phyloP scores from a whole-genome alignment of 2,329 filamentous ascomycete genomes.

The Arachnomyces sp. region DNA sequence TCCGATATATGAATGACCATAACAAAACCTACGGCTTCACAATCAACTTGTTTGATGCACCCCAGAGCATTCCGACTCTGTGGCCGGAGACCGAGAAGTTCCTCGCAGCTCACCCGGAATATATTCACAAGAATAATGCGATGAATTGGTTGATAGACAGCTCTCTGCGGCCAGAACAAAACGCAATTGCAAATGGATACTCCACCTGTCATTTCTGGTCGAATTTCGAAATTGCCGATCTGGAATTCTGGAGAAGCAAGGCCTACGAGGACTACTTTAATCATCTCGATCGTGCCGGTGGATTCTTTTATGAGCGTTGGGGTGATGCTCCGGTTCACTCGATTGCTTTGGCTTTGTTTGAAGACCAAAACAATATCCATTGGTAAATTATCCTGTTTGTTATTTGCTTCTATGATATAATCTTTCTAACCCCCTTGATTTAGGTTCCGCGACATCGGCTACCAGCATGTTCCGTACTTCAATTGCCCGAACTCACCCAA shows the following conservation, averaged over 20 bases:
- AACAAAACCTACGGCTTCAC: slow-evolving; percentile 99
- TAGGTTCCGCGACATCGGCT: slow-evolving; percentile 98
- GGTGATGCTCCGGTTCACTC: slow-evolving; percentile 96
- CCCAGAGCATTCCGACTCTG: slow-evolving; percentile 73
- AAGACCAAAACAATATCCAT: slow-evolving; percentile 83
- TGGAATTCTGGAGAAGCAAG: slow-evolving; percentile 86
- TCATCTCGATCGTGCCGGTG: slow-evolving; percentile 84
- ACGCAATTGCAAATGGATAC: slow-evolving; percentile 77
- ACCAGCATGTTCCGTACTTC: slow-evolving; percentile 97
- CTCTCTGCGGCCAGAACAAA: slow-evolving; percentile 67
- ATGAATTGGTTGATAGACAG: slow-evolving; percentile 81
- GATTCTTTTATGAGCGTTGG: slow-evolving; percentile 99
- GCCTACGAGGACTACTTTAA: slow-evolving; percentile 94
- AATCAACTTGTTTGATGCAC: slow-evolving; percentile 91
- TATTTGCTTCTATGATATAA: not conserved
- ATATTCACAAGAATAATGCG: slow-evolving; percentile 76
- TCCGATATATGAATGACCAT: slow-evolving; percentile 94
- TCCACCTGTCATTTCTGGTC: slow-evolving; percentile 99
- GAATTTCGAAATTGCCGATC: slow-evolving; percentile 93
- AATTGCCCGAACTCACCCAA: slow-evolving; percentile 97
- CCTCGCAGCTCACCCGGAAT: slow-evolving; percentile 72
- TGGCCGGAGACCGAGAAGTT: slow-evolving; percentile 98
- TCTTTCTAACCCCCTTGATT: not conserved
- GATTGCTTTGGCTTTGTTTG: slow-evolving; percentile 84
- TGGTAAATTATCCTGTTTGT: slow-evolving; percentile 55